Base-by-base conservation (phyloP, 2,329 filamentous ascomycete species). In the Sclerotinia minor region DNA sequence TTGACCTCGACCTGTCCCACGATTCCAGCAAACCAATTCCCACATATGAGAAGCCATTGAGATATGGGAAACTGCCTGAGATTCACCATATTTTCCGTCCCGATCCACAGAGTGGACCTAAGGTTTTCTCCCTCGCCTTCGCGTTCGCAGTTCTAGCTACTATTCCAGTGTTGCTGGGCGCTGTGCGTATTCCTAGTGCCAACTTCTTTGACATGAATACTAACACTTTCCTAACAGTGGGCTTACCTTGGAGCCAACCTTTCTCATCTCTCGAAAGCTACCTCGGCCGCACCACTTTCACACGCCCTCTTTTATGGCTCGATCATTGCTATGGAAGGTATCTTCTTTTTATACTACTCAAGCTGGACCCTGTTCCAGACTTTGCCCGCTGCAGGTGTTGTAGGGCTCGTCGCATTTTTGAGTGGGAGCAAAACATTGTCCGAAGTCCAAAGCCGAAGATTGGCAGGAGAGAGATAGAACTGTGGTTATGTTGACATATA, bases 321-420 rank as follows among this genome's bases (percentile, higher is more conserved):
- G 6, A 87, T 99, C 67, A 70, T 97, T 50, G 88, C 89, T 29
- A 91, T 99, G 83, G 95, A 99, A 79, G 91, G 86, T 21, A 88
- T 97, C 67, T 97, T 99, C 81, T 94, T 95, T 82, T 81, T 97
- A 72, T 99, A 99, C 84, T 98, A 98, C 81, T 90, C 86, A 65
- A 87, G 82, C 76, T 97, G 94, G 94, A 97, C 89, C 76, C 83
- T 99, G 57, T 97, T 98, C 84, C 90, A 97, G 82, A 88, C 87
- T 19, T 83, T 99, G 61, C 94, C 93, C 5, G 88, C 88, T 35
- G 88, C 90, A 65, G 83, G 83, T 45, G 80, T 88, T 54, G 85
- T 95, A 41, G 88, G 89, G 21, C 80, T 85, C 35, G 85, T 93
- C 66, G 87, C 92, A 15, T 92, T 96, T 77, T 79, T 98, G 71